Evolutionary conservation across 345 rosid genomes (phyloP).

Genomic region (Boechera stricta): DNA sequence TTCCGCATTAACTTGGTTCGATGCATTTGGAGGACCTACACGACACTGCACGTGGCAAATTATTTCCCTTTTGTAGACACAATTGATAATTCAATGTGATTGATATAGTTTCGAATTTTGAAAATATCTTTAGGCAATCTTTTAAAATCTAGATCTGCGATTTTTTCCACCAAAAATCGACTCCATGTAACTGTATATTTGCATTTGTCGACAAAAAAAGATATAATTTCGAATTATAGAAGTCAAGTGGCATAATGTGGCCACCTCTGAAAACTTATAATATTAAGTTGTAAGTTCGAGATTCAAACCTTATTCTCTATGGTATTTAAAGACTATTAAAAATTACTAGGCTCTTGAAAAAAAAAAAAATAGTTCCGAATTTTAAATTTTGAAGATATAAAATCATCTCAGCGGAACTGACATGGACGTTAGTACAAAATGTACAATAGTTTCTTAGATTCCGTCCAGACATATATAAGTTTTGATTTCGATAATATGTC

Average conservation of each 20-base stretch:
- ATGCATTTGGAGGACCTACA: conserved; percentile 41
- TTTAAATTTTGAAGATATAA: conserved; percentile 9
- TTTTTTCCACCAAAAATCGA: no score
- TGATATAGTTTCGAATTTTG: no score
- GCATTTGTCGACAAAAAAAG: no score
- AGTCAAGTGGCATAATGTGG: no score
- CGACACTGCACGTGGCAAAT: conserved; percentile 25
- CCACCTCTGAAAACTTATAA: rapidly evolving
- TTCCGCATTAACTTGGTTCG: conserved; percentile 26
- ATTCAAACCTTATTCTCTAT: no score
- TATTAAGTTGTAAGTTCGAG: no score
- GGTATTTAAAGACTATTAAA: no score
- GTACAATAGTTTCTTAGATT: conserved; percentile 17
- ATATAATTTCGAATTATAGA: no score
- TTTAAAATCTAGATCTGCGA: no score
- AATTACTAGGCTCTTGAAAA: no score
- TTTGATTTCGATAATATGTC: conserved; percentile 14
- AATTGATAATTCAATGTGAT: not conserved
- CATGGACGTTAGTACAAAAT: not conserved
- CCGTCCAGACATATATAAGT: conserved; percentile 19
- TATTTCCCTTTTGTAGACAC: not conserved
- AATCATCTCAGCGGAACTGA: not conserved
- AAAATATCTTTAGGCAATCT: no score
- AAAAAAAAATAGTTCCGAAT: not conserved
- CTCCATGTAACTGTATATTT: no score